phyloP scores from a whole-genome alignment of 768 basidiomycete species.

The Tulasnella sp. region DNA sequence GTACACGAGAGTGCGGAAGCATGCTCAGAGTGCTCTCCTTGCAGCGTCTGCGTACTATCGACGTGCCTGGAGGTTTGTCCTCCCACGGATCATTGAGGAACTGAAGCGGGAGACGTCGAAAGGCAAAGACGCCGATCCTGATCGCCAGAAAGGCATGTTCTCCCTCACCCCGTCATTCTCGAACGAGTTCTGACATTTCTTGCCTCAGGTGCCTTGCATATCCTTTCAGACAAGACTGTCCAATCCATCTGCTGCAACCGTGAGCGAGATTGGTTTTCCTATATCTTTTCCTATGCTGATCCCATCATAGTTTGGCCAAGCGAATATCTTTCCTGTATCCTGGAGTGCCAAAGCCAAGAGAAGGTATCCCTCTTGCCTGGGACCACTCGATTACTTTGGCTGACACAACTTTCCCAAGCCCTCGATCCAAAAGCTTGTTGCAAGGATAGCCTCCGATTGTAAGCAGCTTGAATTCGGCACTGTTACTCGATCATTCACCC shows the following conservation, averaged over 20 bases:
- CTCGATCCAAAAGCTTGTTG: slow-evolving; percentile 73
- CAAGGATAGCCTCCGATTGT: slow-evolving; percentile 60
- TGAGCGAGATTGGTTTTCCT: not conserved
- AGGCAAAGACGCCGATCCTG: slow-evolving; percentile 41
- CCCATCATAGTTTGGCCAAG: slow-evolving; percentile 48
- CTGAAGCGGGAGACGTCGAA: slow-evolving; percentile 32
- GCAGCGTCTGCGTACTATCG: slow-evolving; percentile 33
- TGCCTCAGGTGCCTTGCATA: slow-evolving; percentile 51
- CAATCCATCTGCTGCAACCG: slow-evolving; percentile 32
- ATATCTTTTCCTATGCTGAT: not conserved
- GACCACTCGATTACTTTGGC: not conserved
- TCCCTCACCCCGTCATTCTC: not conserved
- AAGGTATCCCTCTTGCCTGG: slow-evolving; percentile 55
- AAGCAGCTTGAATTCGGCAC: not conserved
- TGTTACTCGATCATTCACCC: not conserved
- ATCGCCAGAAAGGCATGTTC: slow-evolving; percentile 42
- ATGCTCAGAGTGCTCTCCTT: slow-evolving; percentile 25
- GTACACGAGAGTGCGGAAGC: slow-evolving; percentile 67
- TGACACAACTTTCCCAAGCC: slow-evolving; percentile 50
- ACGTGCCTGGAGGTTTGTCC: slow-evolving; percentile 37
- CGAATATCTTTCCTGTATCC: slow-evolving; percentile 62
- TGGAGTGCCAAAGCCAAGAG: slow-evolving; percentile 83
- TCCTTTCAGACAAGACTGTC: slow-evolving; percentile 61
- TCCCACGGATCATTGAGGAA: slow-evolving; percentile 36
- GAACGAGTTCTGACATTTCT: not conserved